Evolutionary conservation across 2,329 filamentous ascomycete species (phyloP), one percentile per base, ranked within the genome.

Genomic region (Pseudogymnoascus destructans): DNA sequence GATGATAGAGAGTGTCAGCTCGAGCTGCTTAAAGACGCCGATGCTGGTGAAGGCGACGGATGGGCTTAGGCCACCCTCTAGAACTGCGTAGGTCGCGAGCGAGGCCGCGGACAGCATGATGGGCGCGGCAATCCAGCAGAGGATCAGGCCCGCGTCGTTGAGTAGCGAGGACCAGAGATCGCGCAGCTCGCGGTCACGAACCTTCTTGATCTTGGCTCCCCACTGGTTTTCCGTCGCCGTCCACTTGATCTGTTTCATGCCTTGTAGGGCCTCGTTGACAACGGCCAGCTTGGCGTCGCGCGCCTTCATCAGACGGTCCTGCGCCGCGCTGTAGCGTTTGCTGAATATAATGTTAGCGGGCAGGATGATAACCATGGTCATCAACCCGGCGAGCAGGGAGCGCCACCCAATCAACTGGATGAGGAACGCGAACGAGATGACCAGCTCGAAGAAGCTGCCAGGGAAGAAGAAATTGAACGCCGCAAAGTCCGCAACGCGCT

Each of bases 221-320:
- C 88, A 92, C 64, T 87, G 81, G 17, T 74, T 72, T 69, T 92
- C 88, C 1, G 89, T 71, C 0, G 87, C 87, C 0, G 86, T 86
- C 64, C 92, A 90, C 66, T 93, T 93, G 72, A 93, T 89, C 69
- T 93, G 88, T 1, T 87, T 80, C 62, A 92, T 91, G 6, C 87
- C 87, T 64, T 87, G 80, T 1, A 93, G 72, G 0, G 85, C 86
- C 69, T 93, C 87, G 1, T 86, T 87, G 27, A 93, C 78, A 11
- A 90, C 79, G 0, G 79, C 84, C 71, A 90, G 77, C 70, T 91
- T 92, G 58, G 81, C 76, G 68, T 92, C 88, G 46, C 87, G 77
- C 25, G 84, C 76, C 67, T 86, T 87, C 86, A 91, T 91, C 55
- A 92, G 70, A 55, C 76, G 73, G 58, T 86, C 84, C 65, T 89